Base-by-base conservation (phyloP, 305 asterid genomes). In the Nicotiana rustica region DNA sequence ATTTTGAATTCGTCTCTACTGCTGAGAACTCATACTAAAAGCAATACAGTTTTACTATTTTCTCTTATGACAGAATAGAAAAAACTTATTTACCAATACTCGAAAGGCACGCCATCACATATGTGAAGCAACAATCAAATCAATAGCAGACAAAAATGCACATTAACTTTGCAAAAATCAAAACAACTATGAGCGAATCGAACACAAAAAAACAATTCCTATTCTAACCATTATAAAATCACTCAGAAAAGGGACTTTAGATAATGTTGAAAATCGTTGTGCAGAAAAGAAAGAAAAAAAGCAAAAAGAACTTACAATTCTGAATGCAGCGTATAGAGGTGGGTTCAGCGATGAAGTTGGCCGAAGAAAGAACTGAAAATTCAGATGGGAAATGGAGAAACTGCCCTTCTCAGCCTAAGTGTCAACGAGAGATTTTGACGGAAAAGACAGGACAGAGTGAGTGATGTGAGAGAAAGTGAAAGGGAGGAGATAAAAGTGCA, bases 351-450 rank as follows among this genome's bases (percentile, higher is more conserved):
- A 10, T 55, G 59, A 55, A 52, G 59, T 52, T 52, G 59, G 59
- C 18, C 31, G 77, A 41, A 18, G 59, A 70, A 41, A 33, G 21
- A 21, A 21, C 3, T 14, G 79, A 8, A 52, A 4, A 6, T 13
- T 75, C 15, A 29, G 44, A 52, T 7, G 5, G 25, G 36, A 29
- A 52, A 3, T 25, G 65, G 80, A 52, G 49, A 14, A 55, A 52
- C 17, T 52, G n/a, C 6, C 61, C 80, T 52, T 52, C 65, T 75
- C 47, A 62, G 17, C 4, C 29, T 4, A 75, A 61, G 80, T 41
- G 52, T 55, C 47, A 75, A 75, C 10, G 80, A 75, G 31, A 17
- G 6, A 52, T 75, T 75, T 55, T 75, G 80, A 75, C 80, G 15
- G 31, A 49, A 70, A 12, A 14, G 17, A 75, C 15, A 25, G 0